A percentile compares a stretch with the other conserved stretches of the same genome.
phyloP scores from a whole-genome alignment of 2,329 filamentous ascomycete species.

The Myrmaecium sp. region DNA sequence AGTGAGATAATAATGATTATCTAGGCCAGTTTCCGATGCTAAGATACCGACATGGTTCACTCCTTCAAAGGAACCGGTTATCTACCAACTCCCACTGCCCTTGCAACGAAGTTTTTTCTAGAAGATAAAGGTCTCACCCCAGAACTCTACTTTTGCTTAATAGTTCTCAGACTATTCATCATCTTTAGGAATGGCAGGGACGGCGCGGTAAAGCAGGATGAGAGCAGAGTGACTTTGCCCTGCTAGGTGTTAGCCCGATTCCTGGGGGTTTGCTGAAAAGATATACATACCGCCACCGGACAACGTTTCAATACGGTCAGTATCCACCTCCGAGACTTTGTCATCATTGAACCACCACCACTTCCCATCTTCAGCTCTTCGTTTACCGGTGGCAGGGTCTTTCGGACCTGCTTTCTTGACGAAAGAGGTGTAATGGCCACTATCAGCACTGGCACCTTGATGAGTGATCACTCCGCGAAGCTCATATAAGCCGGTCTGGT shows the following conservation, averaged over 20 bases:
- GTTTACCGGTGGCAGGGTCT: slow-evolving; percentile 60
- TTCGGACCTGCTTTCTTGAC: slow-evolving; percentile 74
- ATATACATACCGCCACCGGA: slow-evolving; percentile 58
- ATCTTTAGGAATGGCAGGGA: slow-evolving; percentile 45
- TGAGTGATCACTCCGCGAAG: slow-evolving; percentile 88
- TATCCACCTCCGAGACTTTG: slow-evolving; percentile 79
- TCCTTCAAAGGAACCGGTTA: slow-evolving; percentile 4
- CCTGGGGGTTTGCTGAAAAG: no score
- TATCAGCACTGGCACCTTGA: slow-evolving; percentile 91
- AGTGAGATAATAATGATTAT: no score
- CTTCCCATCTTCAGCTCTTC: slow-evolving; percentile 69
- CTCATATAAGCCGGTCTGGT: slow-evolving; percentile 91
- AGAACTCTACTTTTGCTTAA: slow-evolving; percentile 8
- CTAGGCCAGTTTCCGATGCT: no score
- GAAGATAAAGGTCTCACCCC: no score
- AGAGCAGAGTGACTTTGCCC: slow-evolving; percentile 67
- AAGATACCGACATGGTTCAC: no score
- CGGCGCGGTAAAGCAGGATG: slow-evolving; percentile 62
- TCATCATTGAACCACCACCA: slow-evolving; percentile 99
- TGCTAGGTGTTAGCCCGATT: slow-evolving; percentile 11
- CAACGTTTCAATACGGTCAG: slow-evolving; percentile 79
- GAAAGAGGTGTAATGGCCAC: slow-evolving; percentile 94
- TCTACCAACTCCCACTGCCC: no score
- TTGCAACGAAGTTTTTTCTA: slow-evolving; percentile 1
- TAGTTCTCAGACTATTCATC: slow-evolving; percentile 15